Base-by-base conservation (phyloP, 192 early-diverging fungal genomes). In the Coemansia sp. region DNA sequence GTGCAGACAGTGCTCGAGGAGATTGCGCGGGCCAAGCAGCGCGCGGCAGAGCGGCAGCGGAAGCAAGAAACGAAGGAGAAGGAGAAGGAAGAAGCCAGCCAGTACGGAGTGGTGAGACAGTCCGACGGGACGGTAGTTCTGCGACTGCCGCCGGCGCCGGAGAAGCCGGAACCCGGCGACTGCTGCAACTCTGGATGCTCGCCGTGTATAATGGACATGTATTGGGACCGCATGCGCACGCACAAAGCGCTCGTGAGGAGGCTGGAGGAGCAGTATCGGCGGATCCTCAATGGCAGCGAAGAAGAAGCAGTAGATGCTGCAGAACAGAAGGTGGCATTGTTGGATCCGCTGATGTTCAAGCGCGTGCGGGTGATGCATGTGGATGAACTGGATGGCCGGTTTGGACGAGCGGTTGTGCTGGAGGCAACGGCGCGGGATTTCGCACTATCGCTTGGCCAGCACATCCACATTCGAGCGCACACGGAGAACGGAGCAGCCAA, bases 111-210 rank as follows among this genome's bases (percentile, higher is more conserved):
- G 41, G 9, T 74, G 0, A 41, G 22, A 3, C 19, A 61, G 13
- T 57, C 21, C 3, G 63, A 61, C n/a, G 65, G 60, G 12, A 21
- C 10, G 6, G 12, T 79, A 0, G 62, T 64, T 8, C 69, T 83
- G 39, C 62, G 64, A 9, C 52, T 80, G 42, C 73, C 82, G 21
- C 71, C 69, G 9, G 36, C 62, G 12, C 82, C 82, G 8, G 15
- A 5, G 21, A 60, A 58, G 61, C 82, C 82, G 6, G n/a, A 36
- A 0, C 37, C 65, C 26, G 65, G 66, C 4, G 82, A 84, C 15
- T 84, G 82, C 78, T 84, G 82, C 64, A 49, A 69, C 40, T 72
- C 70, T 0, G 77, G 82, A 13, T 84, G 82, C 71, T 80, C 77
- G 22, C 82, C 82, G 21, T 84, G 82, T 45, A 76, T 84, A 19